These are phyloP conservation scores for Termitomyces sp. DNA, from an alignment of 768 basidiomycete species.

Conservation along the genomic window DNA sequence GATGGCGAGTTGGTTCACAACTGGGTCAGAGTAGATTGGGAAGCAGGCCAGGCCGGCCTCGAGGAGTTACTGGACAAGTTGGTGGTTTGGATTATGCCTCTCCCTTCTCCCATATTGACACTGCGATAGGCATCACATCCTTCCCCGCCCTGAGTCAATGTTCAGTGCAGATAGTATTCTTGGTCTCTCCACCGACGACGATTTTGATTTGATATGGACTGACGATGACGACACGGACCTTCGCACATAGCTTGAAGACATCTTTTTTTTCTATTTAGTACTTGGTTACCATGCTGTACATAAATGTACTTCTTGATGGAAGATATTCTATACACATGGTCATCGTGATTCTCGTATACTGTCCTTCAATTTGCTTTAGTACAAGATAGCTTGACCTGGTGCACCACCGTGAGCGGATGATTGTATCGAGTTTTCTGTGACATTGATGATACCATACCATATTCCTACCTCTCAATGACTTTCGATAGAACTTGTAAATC, in stretches of 20 bases:
- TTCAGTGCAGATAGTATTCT: conserved; percentile 33
- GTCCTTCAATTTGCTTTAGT: not conserved
- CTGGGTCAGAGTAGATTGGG: conserved; percentile 88
- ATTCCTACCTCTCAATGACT: too few species aligned
- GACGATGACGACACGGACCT: conserved; percentile 36
- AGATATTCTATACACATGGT: not conserved
- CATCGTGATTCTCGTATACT: too few species aligned
- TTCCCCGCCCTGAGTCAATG: conserved; percentile 25
- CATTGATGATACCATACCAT: too few species aligned
- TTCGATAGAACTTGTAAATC: not conserved
- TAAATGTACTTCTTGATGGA: not conserved
- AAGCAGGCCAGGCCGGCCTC: conserved; percentile 60
- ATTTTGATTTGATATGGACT: conserved; percentile 47
- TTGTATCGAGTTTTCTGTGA: too few species aligned
- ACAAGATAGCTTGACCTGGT: not conserved
- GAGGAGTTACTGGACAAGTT: conserved; percentile 66
- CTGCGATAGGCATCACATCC: conserved; percentile 31
- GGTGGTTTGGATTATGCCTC: conserved; percentile 14
- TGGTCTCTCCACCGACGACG: conserved; percentile 44
- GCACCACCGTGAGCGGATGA: not conserved
- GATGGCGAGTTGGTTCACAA: conserved; percentile 81
- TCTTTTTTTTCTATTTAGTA: not conserved
- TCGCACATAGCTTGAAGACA: not conserved
- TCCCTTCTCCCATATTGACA: not conserved
- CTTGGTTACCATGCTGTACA: not conserved